phyloP scores from a whole-genome alignment of 1,284 basidiomycete species.

The Puccinia triticina region DNA sequence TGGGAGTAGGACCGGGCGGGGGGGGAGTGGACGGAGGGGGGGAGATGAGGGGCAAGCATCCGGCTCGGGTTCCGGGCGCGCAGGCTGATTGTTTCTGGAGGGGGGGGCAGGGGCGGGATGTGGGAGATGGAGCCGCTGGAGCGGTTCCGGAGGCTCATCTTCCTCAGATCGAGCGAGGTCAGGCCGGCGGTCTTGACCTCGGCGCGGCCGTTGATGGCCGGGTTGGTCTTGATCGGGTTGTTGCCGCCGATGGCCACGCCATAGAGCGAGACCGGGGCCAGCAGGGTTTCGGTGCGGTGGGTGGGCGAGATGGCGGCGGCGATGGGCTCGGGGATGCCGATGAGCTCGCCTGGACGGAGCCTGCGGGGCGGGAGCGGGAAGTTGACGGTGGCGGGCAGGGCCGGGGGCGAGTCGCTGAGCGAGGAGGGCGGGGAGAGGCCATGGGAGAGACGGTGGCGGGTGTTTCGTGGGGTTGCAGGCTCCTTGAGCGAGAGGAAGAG shows the following conservation, averaged over 20 bases:
- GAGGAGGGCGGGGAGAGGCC: neutral
- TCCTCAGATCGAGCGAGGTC: constrained; percentile 28
- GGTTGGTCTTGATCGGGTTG: neutral
- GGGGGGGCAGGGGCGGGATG: neutral
- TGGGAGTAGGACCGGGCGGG: neutral
- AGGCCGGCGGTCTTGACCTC: constrained; percentile 17
- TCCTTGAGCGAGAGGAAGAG: constrained; percentile 31
- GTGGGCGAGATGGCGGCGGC: neutral
- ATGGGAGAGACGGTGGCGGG: neutral
- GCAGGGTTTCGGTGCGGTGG: neutral
- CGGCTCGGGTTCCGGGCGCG: constrained; percentile 14
- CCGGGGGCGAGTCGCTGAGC: neutral
- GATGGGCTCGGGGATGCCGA: constrained; percentile 3
- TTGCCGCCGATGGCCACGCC: constrained; percentile 32
- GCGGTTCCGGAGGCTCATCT: constrained; percentile 20
- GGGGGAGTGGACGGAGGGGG: neutral
- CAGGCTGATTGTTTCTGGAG: neutral
- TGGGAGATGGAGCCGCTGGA: neutral
- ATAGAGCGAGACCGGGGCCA: constrained; percentile 32
- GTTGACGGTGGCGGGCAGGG: constrained; percentile 28
- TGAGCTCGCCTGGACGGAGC: constrained; percentile 21
- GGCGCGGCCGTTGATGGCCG: constrained; percentile 3
- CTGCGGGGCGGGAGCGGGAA: constrained; percentile 24
- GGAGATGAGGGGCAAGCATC: constrained; percentile 16
- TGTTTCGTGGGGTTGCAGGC: neutral